Conservation (phyloP, 345 rosid genomes). For the Rhizophora apiculata region DNA sequence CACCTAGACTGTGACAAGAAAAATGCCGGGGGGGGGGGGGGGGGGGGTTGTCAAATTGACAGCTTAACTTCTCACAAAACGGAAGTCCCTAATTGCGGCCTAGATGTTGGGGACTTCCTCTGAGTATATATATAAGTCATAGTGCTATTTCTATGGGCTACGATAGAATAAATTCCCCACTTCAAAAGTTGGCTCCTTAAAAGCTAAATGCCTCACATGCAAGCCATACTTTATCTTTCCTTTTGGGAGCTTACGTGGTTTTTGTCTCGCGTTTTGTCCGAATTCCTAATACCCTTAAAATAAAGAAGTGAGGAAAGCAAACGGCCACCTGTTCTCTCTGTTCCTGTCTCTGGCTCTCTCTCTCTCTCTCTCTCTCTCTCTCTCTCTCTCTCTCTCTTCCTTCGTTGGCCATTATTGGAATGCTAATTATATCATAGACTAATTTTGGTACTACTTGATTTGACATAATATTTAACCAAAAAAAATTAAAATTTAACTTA, state of each 20-base stretch:
- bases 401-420: background rate
- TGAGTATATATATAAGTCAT: too few species aligned
- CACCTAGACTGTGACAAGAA: too few species aligned
- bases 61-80: too few species aligned
- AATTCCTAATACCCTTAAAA: conserved; percentile 14
- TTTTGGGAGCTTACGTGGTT: conserved; percentile 9
- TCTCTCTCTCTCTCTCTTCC: too few species aligned
- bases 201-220: conserved; percentile 35
- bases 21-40: too few species aligned
- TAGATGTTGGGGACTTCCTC: too few species aligned
- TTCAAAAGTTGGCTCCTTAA: conserved; percentile 15
- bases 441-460: background rate
- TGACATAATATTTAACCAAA: too few species aligned
- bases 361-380: background rate
- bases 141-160: background rate
- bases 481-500: too few species aligned
- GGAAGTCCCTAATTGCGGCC: too few species aligned
- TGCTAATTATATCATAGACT: background rate
- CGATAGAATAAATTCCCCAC: conserved; percentile 26
- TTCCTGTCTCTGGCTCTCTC: background rate
- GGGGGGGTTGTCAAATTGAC: too few species aligned
- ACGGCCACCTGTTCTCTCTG: conserved; percentile 7
- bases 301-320: conserved; percentile 14
- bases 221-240: conserved; percentile 22
- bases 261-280: conserved; percentile 8